Evolutionary conservation across 2,329 filamentous ascomycete species (phyloP).

Genomic region (Colletotrichum eleusines): DNA sequence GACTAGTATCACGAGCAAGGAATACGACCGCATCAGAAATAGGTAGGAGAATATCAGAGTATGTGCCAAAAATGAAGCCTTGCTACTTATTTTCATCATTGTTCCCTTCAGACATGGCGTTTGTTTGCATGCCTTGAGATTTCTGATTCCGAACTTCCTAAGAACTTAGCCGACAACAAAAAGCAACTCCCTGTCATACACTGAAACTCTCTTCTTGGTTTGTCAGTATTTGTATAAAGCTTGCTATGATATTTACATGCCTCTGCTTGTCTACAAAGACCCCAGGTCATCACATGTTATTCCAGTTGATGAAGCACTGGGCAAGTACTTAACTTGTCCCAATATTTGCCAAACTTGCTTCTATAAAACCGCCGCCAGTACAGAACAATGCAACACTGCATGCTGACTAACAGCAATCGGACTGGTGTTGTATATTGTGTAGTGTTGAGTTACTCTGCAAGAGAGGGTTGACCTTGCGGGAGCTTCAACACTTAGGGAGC

Average conservation of each 20-base stretch:
- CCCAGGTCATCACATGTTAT: neutral
- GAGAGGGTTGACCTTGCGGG: neutral
- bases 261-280: neutral
- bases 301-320: neutral
- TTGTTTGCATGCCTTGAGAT: too few relatives aligned
- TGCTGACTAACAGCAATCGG: neutral
- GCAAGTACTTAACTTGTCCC: neutral
- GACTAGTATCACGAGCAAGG: too few relatives aligned
- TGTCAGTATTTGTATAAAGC: neutral
- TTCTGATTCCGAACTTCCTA: too few relatives aligned
- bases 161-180: neutral
- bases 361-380: neutral
- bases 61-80: too few relatives aligned
- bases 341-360: neutral
- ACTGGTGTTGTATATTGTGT: neutral
- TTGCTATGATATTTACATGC: neutral
- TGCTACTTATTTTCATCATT: neutral
- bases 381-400: neutral
- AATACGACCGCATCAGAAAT: too few relatives aligned
- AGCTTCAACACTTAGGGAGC: neutral
- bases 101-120: neutral
- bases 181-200: neutral
- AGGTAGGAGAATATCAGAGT: neutral
- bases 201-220: neutral
- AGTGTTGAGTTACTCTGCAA: neutral